Evolutionary conservation across 2,329 filamentous ascomycete genomes (phyloP).

Genomic region (Dactylellina parvicollis): DNA sequence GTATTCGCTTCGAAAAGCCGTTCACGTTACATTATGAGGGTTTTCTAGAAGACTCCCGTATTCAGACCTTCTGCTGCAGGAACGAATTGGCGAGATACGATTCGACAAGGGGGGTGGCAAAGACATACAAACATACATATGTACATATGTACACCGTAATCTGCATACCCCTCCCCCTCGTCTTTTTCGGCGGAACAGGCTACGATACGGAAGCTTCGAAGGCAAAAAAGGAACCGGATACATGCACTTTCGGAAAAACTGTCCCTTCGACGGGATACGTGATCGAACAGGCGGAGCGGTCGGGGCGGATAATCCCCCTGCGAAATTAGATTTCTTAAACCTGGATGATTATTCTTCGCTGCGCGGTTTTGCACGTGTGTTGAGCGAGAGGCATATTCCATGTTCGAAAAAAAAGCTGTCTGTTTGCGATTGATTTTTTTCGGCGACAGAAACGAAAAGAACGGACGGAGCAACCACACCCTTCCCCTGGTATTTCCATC

Average conservation of each 20-base stretch:
- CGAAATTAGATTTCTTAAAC: background rate
- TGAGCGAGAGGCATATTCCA: conserved; percentile 1
- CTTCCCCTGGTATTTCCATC: background rate
- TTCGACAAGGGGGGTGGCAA: conserved; percentile 24
- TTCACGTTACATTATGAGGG: conserved; percentile 27
- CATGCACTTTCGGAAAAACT: conserved; percentile 37
- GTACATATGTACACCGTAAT: background rate
- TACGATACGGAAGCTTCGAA: conserved; percentile 25
- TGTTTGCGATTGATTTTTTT: conserved; percentile 28
- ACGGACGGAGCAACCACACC: background rate
- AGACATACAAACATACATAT: conserved; percentile 7
- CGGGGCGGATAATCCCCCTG: conserved; percentile 37
- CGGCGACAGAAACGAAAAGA: conserved; percentile 9
- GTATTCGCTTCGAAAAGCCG: conserved; percentile 32
- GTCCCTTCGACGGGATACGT: conserved; percentile 2
- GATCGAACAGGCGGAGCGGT: conserved; percentile 30
- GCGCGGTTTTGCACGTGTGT: conserved; percentile 1
- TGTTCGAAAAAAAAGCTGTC: conserved; percentile 1
- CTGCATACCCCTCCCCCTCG: background rate
- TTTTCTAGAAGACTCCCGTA: conserved; percentile 48
- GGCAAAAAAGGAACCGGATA: conserved; percentile 10
- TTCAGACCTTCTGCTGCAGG: conserved; percentile 47
- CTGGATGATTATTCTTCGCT: background rate
- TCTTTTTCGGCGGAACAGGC: conserved; percentile 30
- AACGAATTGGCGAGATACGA: conserved; percentile 40